Base-by-base conservation (phyloP, 1,284 basidiomycete species). In the Hypsizygus ulmarius region DNA sequence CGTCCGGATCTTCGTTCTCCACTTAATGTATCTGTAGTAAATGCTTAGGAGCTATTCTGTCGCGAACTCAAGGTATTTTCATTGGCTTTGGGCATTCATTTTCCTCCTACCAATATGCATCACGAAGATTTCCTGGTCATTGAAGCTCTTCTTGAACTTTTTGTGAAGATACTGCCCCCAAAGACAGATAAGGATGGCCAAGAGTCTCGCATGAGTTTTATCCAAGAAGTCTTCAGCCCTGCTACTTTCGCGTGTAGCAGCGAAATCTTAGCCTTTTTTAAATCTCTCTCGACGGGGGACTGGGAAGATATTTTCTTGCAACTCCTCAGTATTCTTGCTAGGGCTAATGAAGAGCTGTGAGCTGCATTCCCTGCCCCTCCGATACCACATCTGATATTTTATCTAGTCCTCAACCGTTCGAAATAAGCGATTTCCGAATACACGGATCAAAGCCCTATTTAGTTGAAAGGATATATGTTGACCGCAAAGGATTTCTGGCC, bases 341-440 rank as follows among this genome's bases (percentile, higher is more conserved):
- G 55, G 14, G 67, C 64, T 18, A 73, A 78, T 53, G 64, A 78
- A 3, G 61, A 67, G 6, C 82, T 71, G 82, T 84, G 44, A 52
- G 78, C 67, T 5, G 16, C 12, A 5, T 14, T 3, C 45, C n/a
- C 41, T 11, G 46, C 45, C 11, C 14, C 38, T 38, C 35, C 11
- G 16, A 32, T 8, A 4, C 38, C 30, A 45, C 14, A 12, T 10
- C 30, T 39, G 38, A 45, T 37, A 9, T 50, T 51, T 50, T 33
- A 51, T 14, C 18, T 5, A 85, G 83, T 54, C 80, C 83, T 7
- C 83, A 86, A 48, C 78, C 81, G 7, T 84, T 86, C 53, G 55
- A 64, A 15, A 64, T 77, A 11, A 60, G 64, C 3, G 64, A 69
- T 43, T 67, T 84, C 45, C 51, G 60, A 15, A 64, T 75, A 5